phyloP scores from a whole-genome alignment of 768 basidiomycete species.

The Calocybe cyanea region DNA sequence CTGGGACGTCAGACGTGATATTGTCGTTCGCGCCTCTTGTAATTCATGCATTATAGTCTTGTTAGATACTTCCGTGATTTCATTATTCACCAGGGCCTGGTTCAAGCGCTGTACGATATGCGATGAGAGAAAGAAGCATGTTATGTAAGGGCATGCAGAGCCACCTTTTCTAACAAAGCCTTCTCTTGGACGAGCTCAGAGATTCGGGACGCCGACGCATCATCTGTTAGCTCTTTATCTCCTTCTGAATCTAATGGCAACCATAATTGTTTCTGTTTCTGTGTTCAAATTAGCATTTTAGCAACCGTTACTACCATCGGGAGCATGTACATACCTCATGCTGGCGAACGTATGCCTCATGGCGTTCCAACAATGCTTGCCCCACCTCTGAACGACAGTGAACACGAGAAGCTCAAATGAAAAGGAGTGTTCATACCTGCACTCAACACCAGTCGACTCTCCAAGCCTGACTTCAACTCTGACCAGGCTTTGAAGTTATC shows the following conservation, averaged over 20 bases:
- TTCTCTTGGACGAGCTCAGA: conserved; percentile 52
- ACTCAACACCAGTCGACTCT: conserved; percentile 75
- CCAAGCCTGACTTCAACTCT: conserved; percentile 63
- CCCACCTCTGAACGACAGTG: conserved; percentile 67
- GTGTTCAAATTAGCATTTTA: background rate
- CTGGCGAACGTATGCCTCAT: conserved; percentile 80
- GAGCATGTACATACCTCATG: conserved; percentile 48
- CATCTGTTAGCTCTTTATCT: conserved; percentile 25
- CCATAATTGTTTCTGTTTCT: conserved; percentile 6
- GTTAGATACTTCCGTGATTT: conserved; percentile 76
- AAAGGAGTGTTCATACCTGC: conserved; percentile 57
- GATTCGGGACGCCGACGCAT: conserved; percentile 26
- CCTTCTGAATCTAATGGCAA: conserved; percentile 3
- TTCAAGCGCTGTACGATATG: conserved; percentile 62
- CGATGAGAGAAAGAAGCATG: too few relatives aligned
- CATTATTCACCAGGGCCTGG: conserved; percentile 76
- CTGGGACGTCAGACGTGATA: conserved; percentile 65
- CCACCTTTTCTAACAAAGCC: conserved; percentile 56
- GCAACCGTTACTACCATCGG: background rate
- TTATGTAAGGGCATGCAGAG: background rate
- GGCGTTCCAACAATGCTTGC: conserved; percentile 79
- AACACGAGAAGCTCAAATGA: background rate
- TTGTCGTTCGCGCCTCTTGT: conserved; percentile 63
- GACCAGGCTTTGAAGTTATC: conserved; percentile 63
- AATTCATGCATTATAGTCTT: conserved; percentile 71